Conservation (phyloP, 257 asterid species). For the Nicotiana otophora region DNA sequence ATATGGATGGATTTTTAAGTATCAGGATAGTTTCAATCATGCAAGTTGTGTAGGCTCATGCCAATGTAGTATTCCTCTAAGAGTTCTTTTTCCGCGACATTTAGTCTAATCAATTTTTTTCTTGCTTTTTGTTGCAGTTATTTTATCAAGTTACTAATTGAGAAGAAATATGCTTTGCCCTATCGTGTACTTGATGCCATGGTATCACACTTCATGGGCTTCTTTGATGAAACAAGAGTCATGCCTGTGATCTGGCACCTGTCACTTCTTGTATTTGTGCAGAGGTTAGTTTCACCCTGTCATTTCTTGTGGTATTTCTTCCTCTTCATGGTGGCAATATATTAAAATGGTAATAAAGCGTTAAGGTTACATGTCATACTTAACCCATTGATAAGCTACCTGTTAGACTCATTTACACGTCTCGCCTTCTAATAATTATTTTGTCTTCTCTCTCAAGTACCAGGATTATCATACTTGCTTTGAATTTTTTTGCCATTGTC, state of each 20-base stretch:
- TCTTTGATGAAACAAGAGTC: conserved; percentile 59
- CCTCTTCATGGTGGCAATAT: background rate
- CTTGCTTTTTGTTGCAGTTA: conserved; percentile 47
- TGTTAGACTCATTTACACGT: background rate
- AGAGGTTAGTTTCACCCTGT: conserved; percentile 46
- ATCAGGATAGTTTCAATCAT: background rate
- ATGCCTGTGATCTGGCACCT: conserved; percentile 99
- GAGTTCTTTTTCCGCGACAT: background rate
- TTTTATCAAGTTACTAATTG: conserved; percentile 71
- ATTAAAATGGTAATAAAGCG: background rate
- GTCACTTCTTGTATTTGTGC: conserved; percentile 92
- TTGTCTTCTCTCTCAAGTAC: background rate
- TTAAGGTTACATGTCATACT: background rate
- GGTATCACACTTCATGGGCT: conserved; percentile 85
- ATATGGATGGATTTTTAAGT: background rate
- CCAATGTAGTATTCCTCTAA: background rate
- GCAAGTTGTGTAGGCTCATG: background rate
- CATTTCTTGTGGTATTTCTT: conserved; percentile 1
- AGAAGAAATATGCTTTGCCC: conserved; percentile 96
- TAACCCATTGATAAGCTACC: background rate
- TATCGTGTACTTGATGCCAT: conserved; percentile 93
- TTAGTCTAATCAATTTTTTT: background rate
- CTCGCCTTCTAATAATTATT: background rate
- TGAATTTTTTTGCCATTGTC: background rate
- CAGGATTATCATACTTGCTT: background rate